phyloP scores from a whole-genome alignment of 1,284 basidiomycete species.

The Leccinum fallax region DNA sequence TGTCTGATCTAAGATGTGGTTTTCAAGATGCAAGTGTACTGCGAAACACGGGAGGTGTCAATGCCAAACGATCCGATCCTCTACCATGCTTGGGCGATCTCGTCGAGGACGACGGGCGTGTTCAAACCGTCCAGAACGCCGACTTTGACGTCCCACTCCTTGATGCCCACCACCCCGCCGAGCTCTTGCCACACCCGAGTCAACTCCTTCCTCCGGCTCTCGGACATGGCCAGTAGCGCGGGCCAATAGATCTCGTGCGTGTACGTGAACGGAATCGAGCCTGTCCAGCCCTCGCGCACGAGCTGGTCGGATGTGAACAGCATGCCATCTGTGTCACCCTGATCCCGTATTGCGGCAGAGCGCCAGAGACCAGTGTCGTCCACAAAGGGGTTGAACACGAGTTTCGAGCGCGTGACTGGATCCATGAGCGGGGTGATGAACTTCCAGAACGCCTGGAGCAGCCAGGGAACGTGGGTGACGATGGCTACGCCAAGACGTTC shows the following conservation, averaged over 20 bases:
- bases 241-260: constrained; percentile 77
- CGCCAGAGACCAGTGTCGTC: constrained; percentile 28
- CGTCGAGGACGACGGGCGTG: neutral
- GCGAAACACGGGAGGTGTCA: neutral
- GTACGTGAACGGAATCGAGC: constrained; percentile 63
- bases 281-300: constrained; percentile 64
- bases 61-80: neutral
- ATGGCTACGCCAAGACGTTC: constrained; percentile 87
- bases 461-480: constrained; percentile 82
- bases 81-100: constrained; percentile 16
- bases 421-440: constrained; percentile 82
- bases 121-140: constrained; percentile 18
- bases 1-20: neutral
- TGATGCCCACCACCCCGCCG: constrained; percentile 66
- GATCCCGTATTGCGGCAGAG: constrained; percentile 21
- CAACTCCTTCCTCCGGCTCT: constrained; percentile 51
- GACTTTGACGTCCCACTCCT: constrained; percentile 62
- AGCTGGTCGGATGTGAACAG: constrained; percentile 60
- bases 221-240: constrained; percentile 58
- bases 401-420: constrained; percentile 73
- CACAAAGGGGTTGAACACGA: constrained; percentile 65
- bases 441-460: constrained; percentile 82
- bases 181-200: constrained; percentile 62
- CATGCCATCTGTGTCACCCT: constrained; percentile 46
- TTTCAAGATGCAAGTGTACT: neutral